Conservation (phyloP, 2,329 filamentous ascomycete genomes). For the Cordyceps farinosa region DNA sequence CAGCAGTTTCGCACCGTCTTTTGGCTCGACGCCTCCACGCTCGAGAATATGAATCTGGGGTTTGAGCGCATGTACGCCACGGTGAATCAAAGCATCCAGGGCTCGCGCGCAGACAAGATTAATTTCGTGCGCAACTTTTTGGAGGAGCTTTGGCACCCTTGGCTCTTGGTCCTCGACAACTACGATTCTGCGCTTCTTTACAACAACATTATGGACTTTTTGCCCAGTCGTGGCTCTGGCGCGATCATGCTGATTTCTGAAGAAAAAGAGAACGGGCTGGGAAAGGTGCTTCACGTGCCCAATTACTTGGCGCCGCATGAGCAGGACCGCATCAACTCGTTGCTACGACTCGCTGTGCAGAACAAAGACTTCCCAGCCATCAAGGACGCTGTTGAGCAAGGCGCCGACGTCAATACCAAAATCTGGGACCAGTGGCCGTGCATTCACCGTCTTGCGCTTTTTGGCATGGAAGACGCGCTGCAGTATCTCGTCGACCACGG, state of each 20-base stretch:
- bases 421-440: constrained; percentile 15
- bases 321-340: background rate
- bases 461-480: constrained; percentile 13
- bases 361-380: constrained; percentile 10
- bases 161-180: constrained; percentile 13
- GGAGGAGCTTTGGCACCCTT: constrained; percentile 12
- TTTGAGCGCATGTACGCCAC: constrained; percentile 14
- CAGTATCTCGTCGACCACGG: constrained; percentile 5
- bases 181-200: constrained; percentile 10
- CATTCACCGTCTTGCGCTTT: constrained; percentile 10
- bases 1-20: constrained; percentile 13
- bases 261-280: constrained; percentile 10
- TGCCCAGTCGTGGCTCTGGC: constrained; percentile 7
- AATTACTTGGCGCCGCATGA: constrained; percentile 5
- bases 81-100: constrained; percentile 1
- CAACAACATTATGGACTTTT: constrained; percentile 14
- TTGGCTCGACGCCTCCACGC: constrained; percentile 15
- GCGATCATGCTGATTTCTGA: constrained; percentile 5
- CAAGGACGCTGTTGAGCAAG: constrained; percentile 12
- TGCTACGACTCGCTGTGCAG: background rate
- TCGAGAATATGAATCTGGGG: constrained; percentile 6
- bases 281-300: constrained; percentile 4
- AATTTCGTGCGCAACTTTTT: constrained; percentile 2
- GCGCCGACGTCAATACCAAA: constrained; percentile 11
- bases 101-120: constrained; percentile 7